These are phyloP conservation scores for Hygrophorus russula DNA, from an alignment of 768 basidiomycete species.

Conservation along the genomic window DNA sequence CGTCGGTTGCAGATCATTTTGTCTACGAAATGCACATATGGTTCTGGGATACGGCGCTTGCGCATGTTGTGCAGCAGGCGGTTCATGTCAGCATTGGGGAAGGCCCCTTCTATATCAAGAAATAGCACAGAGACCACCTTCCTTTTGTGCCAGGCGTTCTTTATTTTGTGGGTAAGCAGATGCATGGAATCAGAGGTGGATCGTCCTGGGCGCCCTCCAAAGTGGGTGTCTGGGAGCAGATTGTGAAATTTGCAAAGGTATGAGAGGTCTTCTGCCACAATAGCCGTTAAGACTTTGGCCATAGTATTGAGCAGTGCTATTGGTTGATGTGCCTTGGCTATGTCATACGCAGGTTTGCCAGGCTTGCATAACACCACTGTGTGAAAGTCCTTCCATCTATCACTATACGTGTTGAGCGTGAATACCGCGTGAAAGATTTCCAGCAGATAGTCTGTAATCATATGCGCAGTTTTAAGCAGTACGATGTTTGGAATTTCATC, in stretches of 20 bases:
- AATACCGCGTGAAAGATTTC: constrained; percentile 11
- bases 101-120: constrained; percentile 32
- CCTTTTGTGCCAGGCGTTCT: constrained; percentile 21
- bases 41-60: constrained; percentile 14
- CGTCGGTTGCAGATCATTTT: constrained; percentile 6
- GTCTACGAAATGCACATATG: constrained; percentile 11
- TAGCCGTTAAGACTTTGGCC: constrained; percentile 17
- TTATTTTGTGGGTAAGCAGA: constrained; percentile 20
- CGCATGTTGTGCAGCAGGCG: constrained; percentile 21
- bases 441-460: constrained; percentile 7
- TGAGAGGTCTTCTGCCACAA: constrained; percentile 14
- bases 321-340: constrained; percentile 22
- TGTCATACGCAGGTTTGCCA: constrained; percentile 20
- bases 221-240: constrained; percentile 23
- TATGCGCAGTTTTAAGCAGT: constrained; percentile 8
- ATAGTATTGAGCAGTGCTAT: constrained; percentile 24
- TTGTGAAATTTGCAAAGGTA: constrained; percentile 17
- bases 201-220: constrained; percentile 26
- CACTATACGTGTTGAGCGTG: constrained; percentile 5
- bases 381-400: constrained; percentile 13
- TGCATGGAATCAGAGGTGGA: constrained; percentile 25
- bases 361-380: constrained; percentile 25
- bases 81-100: constrained; percentile 24
- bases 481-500: constrained; percentile 18
- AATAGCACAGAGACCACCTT: constrained; percentile 25